Evolutionary conservation across 1,284 basidiomycete genomes (phyloP).

Genomic region (Heliocybe sulcata): DNA sequence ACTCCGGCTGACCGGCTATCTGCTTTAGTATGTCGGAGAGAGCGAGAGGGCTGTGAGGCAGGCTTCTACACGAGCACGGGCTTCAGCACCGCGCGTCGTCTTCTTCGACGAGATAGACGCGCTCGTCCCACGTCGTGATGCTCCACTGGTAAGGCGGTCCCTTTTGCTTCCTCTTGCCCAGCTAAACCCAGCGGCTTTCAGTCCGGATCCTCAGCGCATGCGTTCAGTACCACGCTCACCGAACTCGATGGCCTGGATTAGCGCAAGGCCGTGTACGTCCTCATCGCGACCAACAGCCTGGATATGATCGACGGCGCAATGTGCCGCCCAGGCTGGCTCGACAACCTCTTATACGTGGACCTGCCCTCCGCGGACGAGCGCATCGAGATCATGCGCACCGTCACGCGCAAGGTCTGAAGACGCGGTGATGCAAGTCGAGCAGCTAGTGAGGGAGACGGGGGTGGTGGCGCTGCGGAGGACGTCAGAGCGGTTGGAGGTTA

Average conservation of each 20-base stretch:
- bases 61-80: slow-evolving; percentile 84
- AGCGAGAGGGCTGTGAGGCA: slow-evolving; percentile 93
- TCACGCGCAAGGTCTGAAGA: slow-evolving; percentile 84
- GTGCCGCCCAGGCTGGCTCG: slow-evolving; percentile 93
- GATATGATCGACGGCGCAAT: slow-evolving; percentile 99
- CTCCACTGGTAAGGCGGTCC: slow-evolving; percentile 79
- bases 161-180: no score
- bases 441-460: slow-evolving; percentile 83
- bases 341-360: slow-evolving; percentile 96
- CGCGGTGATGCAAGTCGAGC: slow-evolving; percentile 91
- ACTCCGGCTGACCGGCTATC: not conserved
- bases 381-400: slow-evolving; percentile 78
- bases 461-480: slow-evolving; percentile 75
- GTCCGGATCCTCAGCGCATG: slow-evolving; percentile 95
- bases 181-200: no score
- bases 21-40: slow-evolving; percentile 87
- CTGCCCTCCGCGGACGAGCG: slow-evolving; percentile 76
- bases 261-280: slow-evolving; percentile 90
- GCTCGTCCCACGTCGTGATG: slow-evolving; percentile 89
- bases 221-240: slow-evolving; percentile 95
- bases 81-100: slow-evolving; percentile 85
- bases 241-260: slow-evolving; percentile 93
- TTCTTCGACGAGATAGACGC: slow-evolving; percentile 98
- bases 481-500: slow-evolving; percentile 56
- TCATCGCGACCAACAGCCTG: slow-evolving; percentile 96